These are phyloP conservation scores for Candolleomyces eurysporus DNA, from an alignment of 768 basidiomycete genomes.

Conservation along the genomic window DNA sequence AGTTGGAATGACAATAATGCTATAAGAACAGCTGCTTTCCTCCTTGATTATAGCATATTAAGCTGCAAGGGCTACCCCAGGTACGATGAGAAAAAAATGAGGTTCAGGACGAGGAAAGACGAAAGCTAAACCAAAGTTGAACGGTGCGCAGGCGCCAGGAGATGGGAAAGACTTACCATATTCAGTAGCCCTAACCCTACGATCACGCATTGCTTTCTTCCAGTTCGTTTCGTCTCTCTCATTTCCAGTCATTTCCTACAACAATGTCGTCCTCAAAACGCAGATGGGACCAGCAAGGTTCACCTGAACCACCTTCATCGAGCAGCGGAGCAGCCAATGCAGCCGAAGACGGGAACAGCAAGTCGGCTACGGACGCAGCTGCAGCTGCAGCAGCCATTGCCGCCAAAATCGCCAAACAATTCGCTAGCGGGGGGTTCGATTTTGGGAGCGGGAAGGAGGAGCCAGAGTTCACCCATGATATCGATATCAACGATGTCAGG, in stretches of 20 bases:
- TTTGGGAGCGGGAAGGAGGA: constrained; percentile 49
- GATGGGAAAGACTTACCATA: too few species aligned
- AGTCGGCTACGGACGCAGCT: constrained; percentile 67
- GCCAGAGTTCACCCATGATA: constrained; percentile 83
- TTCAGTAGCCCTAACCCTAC: too few species aligned
- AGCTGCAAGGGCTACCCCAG: too few species aligned
- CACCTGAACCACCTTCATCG: constrained; percentile 36
- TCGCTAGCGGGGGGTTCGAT: constrained; percentile 46
- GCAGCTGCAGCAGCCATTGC: constrained; percentile 79
- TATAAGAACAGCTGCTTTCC: too few species aligned
- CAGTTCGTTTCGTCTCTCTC: too few species aligned
- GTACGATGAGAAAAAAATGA: too few species aligned
- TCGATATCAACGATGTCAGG: constrained; percentile 95
- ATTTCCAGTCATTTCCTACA: background rate
- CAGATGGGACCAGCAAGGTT: constrained; percentile 62
- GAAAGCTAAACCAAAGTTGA: too few species aligned
- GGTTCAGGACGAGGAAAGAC: too few species aligned
- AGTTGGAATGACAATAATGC: too few species aligned
- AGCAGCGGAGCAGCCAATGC: constrained; percentile 40
- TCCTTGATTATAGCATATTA: too few species aligned
- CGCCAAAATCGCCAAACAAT: constrained; percentile 92
- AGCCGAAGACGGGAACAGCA: constrained; percentile 44
- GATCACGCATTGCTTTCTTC: too few species aligned
- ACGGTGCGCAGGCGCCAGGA: too few species aligned
- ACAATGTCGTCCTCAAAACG: constrained; percentile 20